Conservation (phyloP, 768 basidiomycete genomes). For the Filobasidium floriforme region DNA sequence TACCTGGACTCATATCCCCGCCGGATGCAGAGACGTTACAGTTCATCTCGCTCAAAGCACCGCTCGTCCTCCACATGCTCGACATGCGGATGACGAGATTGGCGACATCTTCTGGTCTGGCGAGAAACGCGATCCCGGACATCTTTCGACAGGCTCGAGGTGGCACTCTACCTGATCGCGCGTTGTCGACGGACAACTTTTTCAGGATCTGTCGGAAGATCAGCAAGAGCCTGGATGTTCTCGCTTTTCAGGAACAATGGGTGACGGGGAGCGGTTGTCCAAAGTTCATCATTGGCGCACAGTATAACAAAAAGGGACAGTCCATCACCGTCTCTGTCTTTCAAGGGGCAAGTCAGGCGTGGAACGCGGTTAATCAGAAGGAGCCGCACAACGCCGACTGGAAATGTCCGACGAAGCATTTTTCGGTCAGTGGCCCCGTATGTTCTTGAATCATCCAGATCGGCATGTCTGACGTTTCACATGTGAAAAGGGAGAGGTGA, state of each 20-base stretch:
- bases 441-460: too few species aligned
- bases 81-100: conserved; percentile 89
- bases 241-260: conserved; percentile 97
- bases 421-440: conserved; percentile 58
- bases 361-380: conserved; percentile 54
- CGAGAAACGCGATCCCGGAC: conserved; percentile 80
- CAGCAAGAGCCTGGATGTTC: conserved; percentile 65
- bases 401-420: conserved; percentile 64
- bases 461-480: too few species aligned
- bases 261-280: conserved; percentile 97
- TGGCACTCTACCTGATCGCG: conserved; percentile 73
- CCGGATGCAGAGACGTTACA: conserved; percentile 70
- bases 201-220: conserved; percentile 86
- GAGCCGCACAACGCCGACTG: conserved; percentile 23
- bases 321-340: conserved; percentile 91
- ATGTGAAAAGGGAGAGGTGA: conserved; percentile 75
- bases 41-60: conserved; percentile 90
- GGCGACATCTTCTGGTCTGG: conserved; percentile 86
- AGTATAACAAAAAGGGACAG: conserved; percentile 96
- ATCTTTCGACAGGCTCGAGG: conserved; percentile 88
- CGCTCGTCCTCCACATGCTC: conserved; percentile 90
- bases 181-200: conserved; percentile 81
- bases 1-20: conserved; percentile 74
- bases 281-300: conserved; percentile 75
- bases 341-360: conserved; percentile 64